Evolutionary conservation across 1,284 basidiomycete genomes (phyloP).

Genomic region (Marasmius sp.): DNA sequence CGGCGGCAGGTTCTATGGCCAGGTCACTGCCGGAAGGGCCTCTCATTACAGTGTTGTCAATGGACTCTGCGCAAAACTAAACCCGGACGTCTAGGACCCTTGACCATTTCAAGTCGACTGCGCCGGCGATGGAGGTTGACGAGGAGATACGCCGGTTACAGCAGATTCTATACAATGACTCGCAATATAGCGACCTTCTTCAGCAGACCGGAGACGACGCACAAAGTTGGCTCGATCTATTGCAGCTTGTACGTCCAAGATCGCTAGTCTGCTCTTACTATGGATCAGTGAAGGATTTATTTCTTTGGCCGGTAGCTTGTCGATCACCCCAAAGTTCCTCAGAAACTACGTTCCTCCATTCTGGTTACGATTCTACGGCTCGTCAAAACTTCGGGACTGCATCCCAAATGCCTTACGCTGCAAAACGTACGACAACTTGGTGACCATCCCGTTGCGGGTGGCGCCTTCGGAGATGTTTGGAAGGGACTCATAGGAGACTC

Average conservation of each 20-base stretch:
- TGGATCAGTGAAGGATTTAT: background rate
- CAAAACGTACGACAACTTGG: background rate
- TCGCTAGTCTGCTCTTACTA: too few relatives aligned
- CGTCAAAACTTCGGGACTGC: background rate
- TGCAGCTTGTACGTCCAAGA: background rate
- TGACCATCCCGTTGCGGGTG: background rate
- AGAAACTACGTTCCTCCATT: background rate
- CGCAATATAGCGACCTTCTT: background rate
- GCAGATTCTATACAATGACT: background rate
- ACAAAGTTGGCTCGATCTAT: background rate
- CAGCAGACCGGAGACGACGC: background rate
- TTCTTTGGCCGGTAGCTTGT: background rate
- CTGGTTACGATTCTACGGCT: background rate
- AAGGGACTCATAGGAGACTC: background rate
- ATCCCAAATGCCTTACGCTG: background rate
- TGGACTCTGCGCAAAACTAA: background rate
- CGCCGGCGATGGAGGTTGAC: background rate
- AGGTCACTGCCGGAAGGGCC: background rate
- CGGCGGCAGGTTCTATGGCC: too few relatives aligned
- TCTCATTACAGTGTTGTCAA: background rate
- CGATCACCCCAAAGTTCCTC: background rate
- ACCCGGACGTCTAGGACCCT: background rate
- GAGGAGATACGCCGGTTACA: background rate
- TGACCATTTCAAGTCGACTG: background rate
- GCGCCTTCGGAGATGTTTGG: background rate